Evolutionary conservation across 768 basidiomycete genomes (phyloP).

Genomic region (Termitomyces sp.): DNA sequence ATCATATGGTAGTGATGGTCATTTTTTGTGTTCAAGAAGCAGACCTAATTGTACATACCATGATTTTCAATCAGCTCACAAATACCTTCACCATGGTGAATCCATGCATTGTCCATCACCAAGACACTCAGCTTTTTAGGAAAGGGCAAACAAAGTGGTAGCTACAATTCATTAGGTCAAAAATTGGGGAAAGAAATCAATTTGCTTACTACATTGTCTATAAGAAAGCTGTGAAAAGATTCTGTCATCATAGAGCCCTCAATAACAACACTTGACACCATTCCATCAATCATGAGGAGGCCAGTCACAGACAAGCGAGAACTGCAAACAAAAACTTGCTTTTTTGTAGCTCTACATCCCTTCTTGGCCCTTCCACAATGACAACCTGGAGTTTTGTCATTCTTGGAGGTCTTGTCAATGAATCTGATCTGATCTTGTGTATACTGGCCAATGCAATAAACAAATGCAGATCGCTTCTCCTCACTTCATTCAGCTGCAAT

Average conservation of each 20-base stretch:
- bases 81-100: conserved; percentile 27
- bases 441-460: conserved; percentile 24
- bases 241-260: conserved; percentile 25
- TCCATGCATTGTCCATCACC: conserved; percentile 30
- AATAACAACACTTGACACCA: conserved; percentile 21
- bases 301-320: conserved; percentile 20
- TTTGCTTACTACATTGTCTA: conserved; percentile 21
- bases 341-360: conserved; percentile 19
- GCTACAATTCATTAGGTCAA: not conserved
- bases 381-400: conserved; percentile 17
- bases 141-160: conserved; percentile 21
- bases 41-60: not conserved
- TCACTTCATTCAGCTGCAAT: conserved; percentile 28
- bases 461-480: conserved; percentile 19
- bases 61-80: conserved; percentile 17
- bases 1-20: not conserved
- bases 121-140: conserved; percentile 24
- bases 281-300: conserved; percentile 25
- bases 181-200: not conserved
- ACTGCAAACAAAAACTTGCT: conserved; percentile 24
- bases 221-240: conserved; percentile 19
- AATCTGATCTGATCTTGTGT: conserved; percentile 27
- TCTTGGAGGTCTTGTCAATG: too few relatives aligned
- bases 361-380: conserved; percentile 18
- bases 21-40: not conserved